Evolutionary conservation across 306 rosid genomes (phyloP).

Genomic region (Vachellia collinsii): DNA sequence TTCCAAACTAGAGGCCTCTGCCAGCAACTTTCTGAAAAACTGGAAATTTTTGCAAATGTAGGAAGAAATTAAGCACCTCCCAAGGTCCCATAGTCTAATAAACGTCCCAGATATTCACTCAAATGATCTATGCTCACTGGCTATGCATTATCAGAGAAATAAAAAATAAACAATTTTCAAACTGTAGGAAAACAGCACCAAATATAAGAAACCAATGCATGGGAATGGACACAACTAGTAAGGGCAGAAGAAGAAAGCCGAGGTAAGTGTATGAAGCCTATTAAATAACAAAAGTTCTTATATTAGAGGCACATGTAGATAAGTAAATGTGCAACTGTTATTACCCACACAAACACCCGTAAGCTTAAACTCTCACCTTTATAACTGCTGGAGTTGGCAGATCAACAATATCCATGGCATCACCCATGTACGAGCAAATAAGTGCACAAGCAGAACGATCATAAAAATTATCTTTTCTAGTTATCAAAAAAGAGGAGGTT

Average conservation of each 20-base stretch:
- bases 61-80: neutral
- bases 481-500: conserved; percentile 91
- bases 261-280: neutral
- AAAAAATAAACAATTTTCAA: neutral
- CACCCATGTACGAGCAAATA: conserved; percentile 92
- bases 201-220: neutral
- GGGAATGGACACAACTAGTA: neutral
- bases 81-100: neutral
- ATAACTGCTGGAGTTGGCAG: conserved; percentile 92
- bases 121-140: neutral
- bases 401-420: conserved; percentile 78
- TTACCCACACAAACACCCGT: neutral
- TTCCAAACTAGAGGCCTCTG: conserved; percentile 11
- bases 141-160: neutral
- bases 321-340: neutral
- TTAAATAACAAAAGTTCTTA: neutral
- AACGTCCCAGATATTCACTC: neutral
- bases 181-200: neutral
- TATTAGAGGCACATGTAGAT: neutral
- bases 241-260: neutral
- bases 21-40: neutral
- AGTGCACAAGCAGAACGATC: conserved; percentile 90
- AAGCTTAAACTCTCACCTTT: conserved; percentile 59
- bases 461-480: conserved; percentile 93
- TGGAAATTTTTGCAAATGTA: neutral